Evolutionary conservation across 108 stramenopile genomes (phyloP), one percentile per base, ranked within the genome.

Genomic region (Pseudonitzschia multiseries): DNA sequence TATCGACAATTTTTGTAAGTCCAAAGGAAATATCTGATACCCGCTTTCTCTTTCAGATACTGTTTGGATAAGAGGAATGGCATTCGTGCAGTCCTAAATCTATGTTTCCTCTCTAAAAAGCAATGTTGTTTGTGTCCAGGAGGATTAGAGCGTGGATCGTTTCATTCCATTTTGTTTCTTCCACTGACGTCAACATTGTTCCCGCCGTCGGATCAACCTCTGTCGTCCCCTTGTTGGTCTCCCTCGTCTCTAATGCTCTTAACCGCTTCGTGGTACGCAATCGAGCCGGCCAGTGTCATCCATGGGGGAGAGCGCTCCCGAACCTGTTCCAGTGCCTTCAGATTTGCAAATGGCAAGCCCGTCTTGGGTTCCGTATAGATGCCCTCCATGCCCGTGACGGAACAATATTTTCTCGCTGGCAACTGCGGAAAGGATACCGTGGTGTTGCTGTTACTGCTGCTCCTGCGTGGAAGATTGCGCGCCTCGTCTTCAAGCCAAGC

Each of bases 271-370:
- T 69, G 56, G 36, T 81, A 86, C 27, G 82, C 81, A 50, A 80
- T 50, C 22, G 75, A 56, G 15, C 86, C 86, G 40, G 69, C 69
- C 33, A 87, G 33, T 0, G 56, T 79, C 85, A 88, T 89, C 93
- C 93, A 94, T n/a, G 93, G 93, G 17, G 93, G 91, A 13, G 89
- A 76, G 28, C 93, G 75, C 68, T 94, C 93, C 61, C 82, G 70
- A 50, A 92, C 87, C 75, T 94, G 93, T 67, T 92, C 93, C 80
- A 94, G 73, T 21, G 91, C 93, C 62, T 76, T 75, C 63, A 92
- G 65, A 40, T 83, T 86, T 9, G 93, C 89, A 74, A 86, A 94
- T 4, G 89, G 82, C n/a, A 94, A 84, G 40, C 86, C 81, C 36
- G 72, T 89, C 68, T 92, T 92, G 0, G 93, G 93, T 48, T 94